Conservation (phyloP, 2,329 filamentous ascomycete species). For the Sporothrix brasiliensis region DNA sequence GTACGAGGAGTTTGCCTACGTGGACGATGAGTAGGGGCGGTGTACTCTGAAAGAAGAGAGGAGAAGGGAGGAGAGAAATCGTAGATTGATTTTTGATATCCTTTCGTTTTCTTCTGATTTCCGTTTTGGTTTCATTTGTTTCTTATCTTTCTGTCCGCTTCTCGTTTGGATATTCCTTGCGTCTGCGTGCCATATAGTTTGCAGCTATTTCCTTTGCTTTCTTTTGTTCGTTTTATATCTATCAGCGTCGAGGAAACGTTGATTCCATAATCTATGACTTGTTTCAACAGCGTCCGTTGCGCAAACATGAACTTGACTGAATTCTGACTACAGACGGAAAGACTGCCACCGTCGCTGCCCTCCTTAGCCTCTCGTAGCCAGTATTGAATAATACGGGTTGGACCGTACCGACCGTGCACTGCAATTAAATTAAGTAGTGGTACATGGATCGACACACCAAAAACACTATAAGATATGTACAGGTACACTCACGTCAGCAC, state of each 20-base stretch:
- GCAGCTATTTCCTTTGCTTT: not conserved
- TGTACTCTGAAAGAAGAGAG: not conserved
- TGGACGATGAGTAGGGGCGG: conserved; percentile 37
- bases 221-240: conserved; percentile 4
- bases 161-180: conserved; percentile 13
- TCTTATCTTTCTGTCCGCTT: not conserved
- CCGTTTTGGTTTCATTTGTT: not conserved
- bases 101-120: not conserved
- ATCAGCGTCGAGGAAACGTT: not conserved
- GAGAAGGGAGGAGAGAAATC: not conserved
- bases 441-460: not conserved
- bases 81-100: conserved; percentile 21
- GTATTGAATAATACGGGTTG: conserved; percentile 11
- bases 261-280: conserved; percentile 11
- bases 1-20: conserved; percentile 45
- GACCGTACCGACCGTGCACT: conserved; percentile 12
- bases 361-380: conserved; percentile 13
- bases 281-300: not conserved
- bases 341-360: not conserved
- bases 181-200: not conserved
- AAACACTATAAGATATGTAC: not conserved
- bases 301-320: not conserved
- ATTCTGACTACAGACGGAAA: not conserved
- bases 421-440: not conserved
- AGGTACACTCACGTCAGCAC: not conserved